Base-by-base conservation (phyloP, 805 yeast species). In the Candida jianshihensis region DNA sequence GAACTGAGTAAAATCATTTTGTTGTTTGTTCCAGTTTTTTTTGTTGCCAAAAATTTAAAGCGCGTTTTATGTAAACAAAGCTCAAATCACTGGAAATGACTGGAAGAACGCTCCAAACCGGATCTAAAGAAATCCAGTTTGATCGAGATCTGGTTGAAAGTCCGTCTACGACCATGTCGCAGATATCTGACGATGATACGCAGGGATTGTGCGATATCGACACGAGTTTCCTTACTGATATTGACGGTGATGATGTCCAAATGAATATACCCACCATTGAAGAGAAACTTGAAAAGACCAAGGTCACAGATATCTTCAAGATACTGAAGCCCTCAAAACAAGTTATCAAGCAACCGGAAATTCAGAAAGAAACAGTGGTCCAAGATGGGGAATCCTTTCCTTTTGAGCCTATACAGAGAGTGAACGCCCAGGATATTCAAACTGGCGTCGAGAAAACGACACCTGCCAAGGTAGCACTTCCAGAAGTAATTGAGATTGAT, bases 281-380 rank as follows among this genome's bases (percentile, higher is more conserved):
- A 4, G 15, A 12, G 10, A 10, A 11, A 21, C 18, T 15, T 7
- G 35, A 35, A 7, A 41, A 38, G 19, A 41, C 38, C 9, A 31
- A 36, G 8, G 37, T 43, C 7, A 18, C 40, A 2, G 49, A 46
- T 9, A 26, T 46, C 4, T 46, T 46, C 38, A 46, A 31, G 33
- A 19, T 19, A 5, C 27, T 37, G 11, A 36, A 35, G 13, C 42
- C 46, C 2, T 30, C 35, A 6, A n/a, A n/a, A n/a, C n/a, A n/a
- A n/a, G n/a, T n/a, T n/a, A n/a, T n/a, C n/a, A n/a, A n/a, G n/a
- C n/a, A n/a, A n/a, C n/a, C n/a, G n/a, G n/a, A 18, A 26, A 16
- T n/a, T 6, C 9, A 24, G 16, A 21, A 22, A 16, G 22, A 24
- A 26, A 13, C 25, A 21, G 24, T 21, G 10, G 8, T 21, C 24